Evolutionary conservation across 768 basidiomycete genomes (phyloP), one percentile per base, ranked within the genome.

Genomic region (Leccinellum rugosiceps): DNA sequence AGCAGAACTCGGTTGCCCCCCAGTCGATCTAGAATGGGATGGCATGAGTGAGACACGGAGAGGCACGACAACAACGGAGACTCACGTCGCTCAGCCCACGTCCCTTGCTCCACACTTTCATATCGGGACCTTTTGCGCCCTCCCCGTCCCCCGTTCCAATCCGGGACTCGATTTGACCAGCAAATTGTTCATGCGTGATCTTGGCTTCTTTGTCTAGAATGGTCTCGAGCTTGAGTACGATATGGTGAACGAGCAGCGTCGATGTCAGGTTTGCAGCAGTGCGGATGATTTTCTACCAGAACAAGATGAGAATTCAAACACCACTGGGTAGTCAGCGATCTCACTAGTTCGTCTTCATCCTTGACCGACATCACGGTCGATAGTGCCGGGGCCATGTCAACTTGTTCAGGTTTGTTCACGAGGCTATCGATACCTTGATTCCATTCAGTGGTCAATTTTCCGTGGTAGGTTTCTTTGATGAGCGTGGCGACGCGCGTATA

Each of bases 171-270:
- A 98, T 88, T 71, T 93, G 86, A 32, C 85, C 81, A 6, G 92
- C 84, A 43, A 98, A 83, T 65, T 84, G 79, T 63, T 94, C 92
- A 66, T 99, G 96, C 0, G 92, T 82, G 30, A 97, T 88, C 70
- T 92, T 92, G 43, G 90, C 85, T 68, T 94, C 94, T 63, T 87
- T 85, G 74, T 99, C 96, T 32, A 98, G 79, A 68, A 97, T 94
- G 4, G 85, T 83, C 72, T 95, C 92, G 64, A 98, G 80, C 72
- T 90, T 95, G 35, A 87, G 80, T 23, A 90, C 88, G 45, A 98
- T 90, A 70, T 96, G 88, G 65, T 94, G 80, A 55, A 84, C 80
- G 60, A 98, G 82, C 14, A 98, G 77, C 0, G 93, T 94, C 17
- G 91, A 92, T 1, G 92, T 94, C 49, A 98, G 75, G 59, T 78